Base-by-base conservation (phyloP, 192 early-diverging fungal genomes). In the Umbelopsis sp. region DNA sequence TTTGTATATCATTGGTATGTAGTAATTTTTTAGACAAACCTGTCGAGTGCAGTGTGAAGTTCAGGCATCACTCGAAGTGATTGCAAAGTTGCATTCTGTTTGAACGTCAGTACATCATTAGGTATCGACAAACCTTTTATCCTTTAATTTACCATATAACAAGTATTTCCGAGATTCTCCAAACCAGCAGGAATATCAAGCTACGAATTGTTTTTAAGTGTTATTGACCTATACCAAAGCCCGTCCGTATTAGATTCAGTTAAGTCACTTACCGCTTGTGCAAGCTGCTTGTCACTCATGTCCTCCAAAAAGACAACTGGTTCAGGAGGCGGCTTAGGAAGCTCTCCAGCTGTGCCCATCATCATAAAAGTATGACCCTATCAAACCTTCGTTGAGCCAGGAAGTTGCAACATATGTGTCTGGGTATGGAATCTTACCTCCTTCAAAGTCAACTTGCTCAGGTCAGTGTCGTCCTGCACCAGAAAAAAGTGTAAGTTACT, bases 281-380 rank as follows among this genome's bases (percentile, higher is more conserved):
- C 90, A 47, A 96, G 74, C 74, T 98, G 86, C 45, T 84, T 82
- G 67, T 97, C 95, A 3, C 93, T 86, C 93, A 99, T 94, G 69
- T 97, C 95, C 79, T 99, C 97, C 45, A 95, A 76, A 75, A 99
- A 99, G 41, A 88, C 74, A 16, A 83, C 81, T 37, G 84, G 85
- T 68, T 92, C 80, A 27, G 69, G 70, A 4, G 95, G 96, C 1
- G 87, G 91, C 71, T 92, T 94, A 20, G 94, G 91, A n/a, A 96
- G 81, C 81, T 97, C 97, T 46, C 94, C 96, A 7, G 88, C 91
- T 4, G 95, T 95, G 41, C 97, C 97, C 92, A 97, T 96, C 95
- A 99, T 97, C 95, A 87, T 85, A 58, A 86, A 81, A 1, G 77
- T 68, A 41, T 87, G 82, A 4, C 76, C 76, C 76, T 78, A 66